Evolutionary conservation across 1,284 basidiomycete genomes (phyloP).

Genomic region (Cryptococcus sp.): DNA sequence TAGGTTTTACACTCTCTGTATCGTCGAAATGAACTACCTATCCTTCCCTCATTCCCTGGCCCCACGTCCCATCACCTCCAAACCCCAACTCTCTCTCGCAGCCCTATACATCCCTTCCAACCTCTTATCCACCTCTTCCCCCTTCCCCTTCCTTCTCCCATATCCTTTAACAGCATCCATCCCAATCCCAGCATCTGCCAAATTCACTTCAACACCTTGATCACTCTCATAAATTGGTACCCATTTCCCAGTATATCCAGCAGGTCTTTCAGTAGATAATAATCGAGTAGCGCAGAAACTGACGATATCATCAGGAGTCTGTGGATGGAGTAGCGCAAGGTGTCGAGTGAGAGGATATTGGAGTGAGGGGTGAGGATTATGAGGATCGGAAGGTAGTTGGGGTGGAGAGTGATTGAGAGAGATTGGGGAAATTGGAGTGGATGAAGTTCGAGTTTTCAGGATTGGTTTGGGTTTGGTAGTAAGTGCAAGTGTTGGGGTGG

Average conservation of each 20-base stretch:
- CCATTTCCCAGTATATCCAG: conserved; percentile 22
- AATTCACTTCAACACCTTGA: conserved; percentile 7
- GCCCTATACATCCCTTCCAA: conserved; percentile 28
- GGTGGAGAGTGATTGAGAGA: neutral
- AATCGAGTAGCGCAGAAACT: conserved; percentile 29
- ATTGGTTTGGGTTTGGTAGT: neutral
- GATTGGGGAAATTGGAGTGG: neutral
- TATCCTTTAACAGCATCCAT: conserved; percentile 22
- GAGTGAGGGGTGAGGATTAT: conserved; percentile 13
- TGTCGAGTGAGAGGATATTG: conserved; percentile 23
- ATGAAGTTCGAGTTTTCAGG: neutral
- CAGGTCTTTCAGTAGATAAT: conserved; percentile 26
- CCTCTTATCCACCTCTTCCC: conserved; percentile 16
- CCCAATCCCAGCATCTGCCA: conserved; percentile 23
- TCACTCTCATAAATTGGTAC: conserved; percentile 16
- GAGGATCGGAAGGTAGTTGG: neutral
- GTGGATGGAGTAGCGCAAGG: conserved; percentile 21
- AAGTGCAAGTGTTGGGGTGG: neutral
- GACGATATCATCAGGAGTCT: conserved; percentile 15
- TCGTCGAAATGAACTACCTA: too few relatives aligned
- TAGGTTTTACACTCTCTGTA: too few relatives aligned
- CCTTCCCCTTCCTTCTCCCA: conserved; percentile 7
- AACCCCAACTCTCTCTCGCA: conserved; percentile 23
- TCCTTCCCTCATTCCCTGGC: too few relatives aligned
- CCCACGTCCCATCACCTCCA: conserved; percentile 11